Base-by-base conservation (phyloP, 106 monocot species). In the Allium cepa region DNA sequence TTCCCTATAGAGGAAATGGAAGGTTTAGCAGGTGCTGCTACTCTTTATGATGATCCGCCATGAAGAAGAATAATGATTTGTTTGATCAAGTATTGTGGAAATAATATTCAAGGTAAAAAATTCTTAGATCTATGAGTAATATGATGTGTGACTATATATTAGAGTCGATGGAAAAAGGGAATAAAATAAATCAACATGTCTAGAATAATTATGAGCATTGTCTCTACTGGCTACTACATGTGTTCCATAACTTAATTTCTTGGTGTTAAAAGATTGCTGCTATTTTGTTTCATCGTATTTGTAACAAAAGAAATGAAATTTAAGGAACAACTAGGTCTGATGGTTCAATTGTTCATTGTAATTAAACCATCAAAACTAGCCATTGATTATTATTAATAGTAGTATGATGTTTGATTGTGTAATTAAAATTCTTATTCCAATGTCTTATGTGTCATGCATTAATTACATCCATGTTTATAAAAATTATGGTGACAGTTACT, bases 41-140 rank as follows among this genome's bases (percentile, higher is more conserved):
- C 36, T 36, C 36, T 64, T 49, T 10, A 64, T 64, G 47, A 49
- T 49, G 64, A 64, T 64, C 36, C 36, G 3, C 3, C 36, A 36
- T 36, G 36, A 36, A 36, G 36, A 36, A 36, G 64, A 64, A 64
- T 15, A 48, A 64, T 64, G 64, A 49, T 10, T 45, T 64, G 64
- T 48, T 17, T 7, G 64, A 49, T 49, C 64, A 45, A 49, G 49
- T 18, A 17, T 36, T 36, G 1, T 36, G 36, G 46, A 49, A 49
- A 49, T 49, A 64, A 47, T 49, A 17, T 49, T 18, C 49, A 2
- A 36, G 28, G 48, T 55, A 36, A 36, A 36, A 36, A 36, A 36
- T 4, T 36, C 36, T 2, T 36, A 36, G 36, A 4, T 36, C 36
- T 36, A 36, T 36, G 36, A 36, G 36, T 36, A 36, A 36, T 36